phyloP scores from a whole-genome alignment of 2,329 filamentous ascomycete genomes.

The Plectosphaerella plurivora region DNA sequence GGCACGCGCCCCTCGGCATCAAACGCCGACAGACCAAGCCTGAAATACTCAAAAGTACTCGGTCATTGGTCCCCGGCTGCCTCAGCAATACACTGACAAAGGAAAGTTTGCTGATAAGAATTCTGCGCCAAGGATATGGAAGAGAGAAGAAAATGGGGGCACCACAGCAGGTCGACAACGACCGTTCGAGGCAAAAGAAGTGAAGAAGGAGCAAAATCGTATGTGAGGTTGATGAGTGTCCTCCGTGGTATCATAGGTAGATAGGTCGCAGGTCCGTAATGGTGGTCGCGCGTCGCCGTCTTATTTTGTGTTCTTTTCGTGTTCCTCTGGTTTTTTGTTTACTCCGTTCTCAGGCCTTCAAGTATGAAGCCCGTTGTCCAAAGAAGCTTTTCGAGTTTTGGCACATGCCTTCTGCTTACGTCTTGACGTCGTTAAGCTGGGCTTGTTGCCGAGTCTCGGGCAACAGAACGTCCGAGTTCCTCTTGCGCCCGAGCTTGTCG shows the following conservation, averaged over 20 bases:
- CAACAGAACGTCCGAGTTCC: constrained; percentile 16
- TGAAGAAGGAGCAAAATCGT: background rate
- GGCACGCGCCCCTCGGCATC: background rate
- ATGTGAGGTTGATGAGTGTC: background rate
- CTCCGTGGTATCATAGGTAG: background rate
- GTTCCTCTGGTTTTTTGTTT: too few species aligned
- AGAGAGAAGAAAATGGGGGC: too few species aligned
- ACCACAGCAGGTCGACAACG: too few species aligned
- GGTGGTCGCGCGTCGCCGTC: background rate
- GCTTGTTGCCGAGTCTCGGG: constrained; percentile 15
- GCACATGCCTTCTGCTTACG: too few species aligned
- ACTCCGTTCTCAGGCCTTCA: too few species aligned
- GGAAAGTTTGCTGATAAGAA: background rate
- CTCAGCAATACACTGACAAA: background rate
- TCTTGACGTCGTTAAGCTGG: constrained; percentile 23
- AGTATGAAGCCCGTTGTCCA: too few species aligned
- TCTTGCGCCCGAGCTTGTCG: constrained; percentile 59
- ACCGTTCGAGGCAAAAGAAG: background rate
- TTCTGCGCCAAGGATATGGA: too few species aligned
- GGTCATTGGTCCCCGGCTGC: background rate
- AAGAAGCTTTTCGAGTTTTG: too few species aligned
- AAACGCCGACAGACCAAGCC: background rate
- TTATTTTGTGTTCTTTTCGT: too few species aligned
- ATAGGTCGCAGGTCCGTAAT: background rate
- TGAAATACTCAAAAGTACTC: background rate